Base-by-base conservation (phyloP, 495 filamentous ascomycete species). In the Immersiella caudata region DNA sequence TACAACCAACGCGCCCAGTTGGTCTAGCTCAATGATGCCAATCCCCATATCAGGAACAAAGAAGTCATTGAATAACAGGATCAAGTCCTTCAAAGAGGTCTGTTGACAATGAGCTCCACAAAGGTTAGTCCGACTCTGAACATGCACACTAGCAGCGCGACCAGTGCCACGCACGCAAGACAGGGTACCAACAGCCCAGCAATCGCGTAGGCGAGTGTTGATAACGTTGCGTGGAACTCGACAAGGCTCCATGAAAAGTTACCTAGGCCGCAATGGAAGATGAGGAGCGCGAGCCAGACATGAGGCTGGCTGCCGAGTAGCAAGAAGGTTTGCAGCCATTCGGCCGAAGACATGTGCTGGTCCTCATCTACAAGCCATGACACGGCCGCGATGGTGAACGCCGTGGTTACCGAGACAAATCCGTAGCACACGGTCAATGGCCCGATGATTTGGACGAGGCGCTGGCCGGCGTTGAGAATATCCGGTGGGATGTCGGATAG, bases 401-500 rank as follows among this genome's bases (percentile, higher is more conserved):
- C n/a, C n/a, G n/a, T n/a, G n/a, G n/a, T n/a, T n/a, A n/a, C n/a
- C n/a, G n/a, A n/a, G n/a, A n/a, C n/a, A n/a, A 18, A 63, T 14
- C 9, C 22, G 61, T 50, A 63, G 46, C 46, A 18, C 1, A 63
- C 61, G 20, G 21, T 25, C 0, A 63, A 14, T 0, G 61, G 61
- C 16, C 61, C 61, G 0, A 20, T 63, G 0, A 52, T 18, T 7
- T 63, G 22, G 22, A 63, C 24, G 40, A 63, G 2, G 61, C 61
- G 61, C 21, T 63, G 61, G 5, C 61, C 61, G 11, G 52, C 5
- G 40, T 26, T 20, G 9, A 63, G 22, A 14, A 63, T 27, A 20
- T 63, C 46, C 20, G 61, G 61, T 21, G 61, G 61, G 25, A 63
- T 63, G 36, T 63, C 24, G 61, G 61, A 36, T 0, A 49, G 36